phyloP scores from a whole-genome alignment of 768 basidiomycete genomes.

The Mycena olivaceomarginata region DNA sequence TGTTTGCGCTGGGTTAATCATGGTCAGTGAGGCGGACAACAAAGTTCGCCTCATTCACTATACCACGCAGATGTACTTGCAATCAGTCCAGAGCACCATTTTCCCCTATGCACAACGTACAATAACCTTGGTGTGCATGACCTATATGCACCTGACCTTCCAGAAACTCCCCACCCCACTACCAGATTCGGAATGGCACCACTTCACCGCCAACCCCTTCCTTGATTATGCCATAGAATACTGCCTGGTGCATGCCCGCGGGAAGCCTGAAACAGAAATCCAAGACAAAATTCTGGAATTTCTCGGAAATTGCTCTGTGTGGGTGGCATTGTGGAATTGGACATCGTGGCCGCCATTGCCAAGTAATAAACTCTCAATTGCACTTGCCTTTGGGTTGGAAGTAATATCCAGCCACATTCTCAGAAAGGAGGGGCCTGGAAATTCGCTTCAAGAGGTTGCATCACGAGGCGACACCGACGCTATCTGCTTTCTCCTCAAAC shows the following conservation, averaged over 20 bases:
- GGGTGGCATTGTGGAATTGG: too few relatives aligned
- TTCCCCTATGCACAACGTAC: background rate
- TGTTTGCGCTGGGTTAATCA: background rate
- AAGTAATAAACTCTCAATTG: background rate
- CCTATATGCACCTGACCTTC: background rate
- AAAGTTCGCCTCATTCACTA: conserved; percentile 9
- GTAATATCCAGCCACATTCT: background rate
- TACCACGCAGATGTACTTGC: conserved; percentile 1
- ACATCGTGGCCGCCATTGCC: too few relatives aligned
- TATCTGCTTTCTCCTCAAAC: background rate
- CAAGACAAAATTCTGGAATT: too few relatives aligned
- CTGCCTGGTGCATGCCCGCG: too few relatives aligned
- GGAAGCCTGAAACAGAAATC: too few relatives aligned
- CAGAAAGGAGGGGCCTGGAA: background rate
- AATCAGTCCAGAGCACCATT: background rate
- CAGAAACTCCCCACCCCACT: too few relatives aligned
- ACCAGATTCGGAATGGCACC: too few relatives aligned
- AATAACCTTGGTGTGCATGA: background rate
- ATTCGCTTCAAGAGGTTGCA: background rate
- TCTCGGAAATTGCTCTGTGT: too few relatives aligned
- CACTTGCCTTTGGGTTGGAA: background rate
- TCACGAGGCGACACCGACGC: background rate
- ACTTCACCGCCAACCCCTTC: too few relatives aligned
- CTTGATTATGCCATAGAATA: too few relatives aligned
- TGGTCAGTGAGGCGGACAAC: background rate